These are phyloP conservation scores for Mrakia hoshinonis DNA, from an alignment of 768 basidiomycete genomes.

Conservation along the genomic window DNA sequence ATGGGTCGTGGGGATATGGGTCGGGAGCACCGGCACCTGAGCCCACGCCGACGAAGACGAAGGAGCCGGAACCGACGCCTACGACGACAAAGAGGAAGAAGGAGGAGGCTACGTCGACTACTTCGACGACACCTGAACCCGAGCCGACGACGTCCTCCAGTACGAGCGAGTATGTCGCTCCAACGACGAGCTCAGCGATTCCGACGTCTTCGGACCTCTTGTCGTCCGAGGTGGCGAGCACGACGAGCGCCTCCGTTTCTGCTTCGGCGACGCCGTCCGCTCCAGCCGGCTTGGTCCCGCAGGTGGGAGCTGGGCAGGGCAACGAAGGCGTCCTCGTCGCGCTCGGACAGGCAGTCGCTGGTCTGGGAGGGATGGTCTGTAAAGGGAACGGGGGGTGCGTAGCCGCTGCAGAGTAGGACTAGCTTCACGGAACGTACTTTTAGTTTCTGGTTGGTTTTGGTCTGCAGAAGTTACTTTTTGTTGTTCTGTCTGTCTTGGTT, in stretches of 20 bases:
- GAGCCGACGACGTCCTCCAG: neutral
- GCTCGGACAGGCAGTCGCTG: neutral
- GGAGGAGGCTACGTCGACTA: neutral
- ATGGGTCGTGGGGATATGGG: neutral
- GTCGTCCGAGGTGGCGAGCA: neutral
- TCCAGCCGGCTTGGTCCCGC: no score
- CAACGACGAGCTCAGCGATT: neutral
- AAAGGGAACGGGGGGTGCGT: neutral
- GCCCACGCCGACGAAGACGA: neutral
- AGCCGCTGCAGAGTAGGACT: neutral
- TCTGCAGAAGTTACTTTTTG: no score
- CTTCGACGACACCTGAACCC: neutral
- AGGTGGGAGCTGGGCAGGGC: neutral
- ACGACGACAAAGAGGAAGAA: neutral
- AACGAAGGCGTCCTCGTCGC: neutral
- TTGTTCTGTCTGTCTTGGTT: no score
- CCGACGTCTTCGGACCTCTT: neutral
- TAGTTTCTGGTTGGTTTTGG: no score
- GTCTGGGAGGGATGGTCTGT: neutral
- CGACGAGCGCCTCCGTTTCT: neutral
- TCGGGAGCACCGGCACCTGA: neutral
- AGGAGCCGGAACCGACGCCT: neutral
- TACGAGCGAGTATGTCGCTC: neutral
- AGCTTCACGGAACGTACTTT: no score
- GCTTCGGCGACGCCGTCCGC: neutral